Evolutionary conservation across 257 asterid species (phyloP).

Genomic region (Forsythia suspensa): DNA sequence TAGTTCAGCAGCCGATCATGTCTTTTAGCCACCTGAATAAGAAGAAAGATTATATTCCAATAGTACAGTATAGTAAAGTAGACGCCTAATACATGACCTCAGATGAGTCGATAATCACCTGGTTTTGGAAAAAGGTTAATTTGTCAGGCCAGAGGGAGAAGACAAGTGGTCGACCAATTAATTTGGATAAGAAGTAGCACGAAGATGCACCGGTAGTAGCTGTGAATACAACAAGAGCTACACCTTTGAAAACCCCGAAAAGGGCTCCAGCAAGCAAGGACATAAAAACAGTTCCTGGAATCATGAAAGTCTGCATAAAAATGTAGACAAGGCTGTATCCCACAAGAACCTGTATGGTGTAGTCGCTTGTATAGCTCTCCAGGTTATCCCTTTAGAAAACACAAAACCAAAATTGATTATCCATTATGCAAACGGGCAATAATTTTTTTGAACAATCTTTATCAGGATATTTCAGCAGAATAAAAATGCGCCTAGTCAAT

Average conservation of each 20-base stretch:
- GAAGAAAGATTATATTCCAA: conserved; percentile 1
- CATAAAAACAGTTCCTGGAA: conserved; percentile 96
- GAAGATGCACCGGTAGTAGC: conserved; percentile 98
- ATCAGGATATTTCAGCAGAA: neutral
- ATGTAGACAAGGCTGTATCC: conserved; percentile 90
- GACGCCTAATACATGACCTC: neutral
- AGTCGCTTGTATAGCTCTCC: conserved; percentile 94
- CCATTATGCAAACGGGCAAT: neutral
- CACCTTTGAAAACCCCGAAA: conserved; percentile 86
- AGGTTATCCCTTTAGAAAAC: conserved; percentile 62
- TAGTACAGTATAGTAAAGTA: conserved; percentile 1
- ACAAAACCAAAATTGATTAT: conserved; percentile 9
- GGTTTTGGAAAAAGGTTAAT: conserved; percentile 72
- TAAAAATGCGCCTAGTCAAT: neutral
- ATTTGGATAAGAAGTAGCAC: conserved; percentile 81
- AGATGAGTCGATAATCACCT: conserved; percentile 46
- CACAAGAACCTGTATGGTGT: conserved; percentile 82
- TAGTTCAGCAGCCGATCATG: conserved; percentile 73
- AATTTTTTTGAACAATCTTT: conserved; percentile 1
- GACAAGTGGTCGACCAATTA: conserved; percentile 89
- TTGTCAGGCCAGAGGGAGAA: conserved; percentile 97
- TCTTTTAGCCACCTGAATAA: conserved; percentile 73
- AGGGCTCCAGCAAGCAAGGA: conserved; percentile 94
- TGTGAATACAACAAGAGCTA: conserved; percentile 82
- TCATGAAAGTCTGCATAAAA: conserved; percentile 99